Percentiles rank a stretch among this genome's conserved stretches.
Evolutionary conservation across 306 rosid genomes (phyloP).

Genomic region (Cotoneaster glaucophyllus): DNA sequence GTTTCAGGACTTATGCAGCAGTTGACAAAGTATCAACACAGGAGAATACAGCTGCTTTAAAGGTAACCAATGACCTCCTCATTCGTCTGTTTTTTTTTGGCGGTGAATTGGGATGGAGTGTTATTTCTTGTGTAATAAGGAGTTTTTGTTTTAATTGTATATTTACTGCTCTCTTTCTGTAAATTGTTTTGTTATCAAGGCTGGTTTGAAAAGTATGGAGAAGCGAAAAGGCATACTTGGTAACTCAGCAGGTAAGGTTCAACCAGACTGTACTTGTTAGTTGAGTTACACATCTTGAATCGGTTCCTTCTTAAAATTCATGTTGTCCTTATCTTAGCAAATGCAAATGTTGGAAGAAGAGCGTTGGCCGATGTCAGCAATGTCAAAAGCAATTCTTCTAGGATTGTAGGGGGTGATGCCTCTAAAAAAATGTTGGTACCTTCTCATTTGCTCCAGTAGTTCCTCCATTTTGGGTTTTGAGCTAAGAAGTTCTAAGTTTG

Average conservation of each 20-base stretch:
- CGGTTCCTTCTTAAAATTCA: neutral
- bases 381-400: conserved; percentile 32
- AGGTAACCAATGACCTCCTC: conserved; percentile 39
- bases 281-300: neutral
- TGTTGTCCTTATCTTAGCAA: conserved; percentile 30
- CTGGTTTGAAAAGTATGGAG: conserved; percentile 35
- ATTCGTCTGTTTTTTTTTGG: neutral
- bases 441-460: neutral
- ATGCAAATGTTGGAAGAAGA: conserved; percentile 38
- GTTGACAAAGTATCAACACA: conserved; percentile 28
- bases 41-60: conserved; percentile 21
- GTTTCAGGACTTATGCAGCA: conserved; percentile 27
- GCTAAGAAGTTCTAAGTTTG: neutral
- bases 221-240: conserved; percentile 33
- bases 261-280: neutral
- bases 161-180: neutral
- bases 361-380: conserved; percentile 83
- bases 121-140: neutral
- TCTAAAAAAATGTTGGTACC: conserved; percentile 58
- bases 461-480: neutral
- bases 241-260: conserved; percentile 46
- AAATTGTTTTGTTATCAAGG: conserved; percentile 36
- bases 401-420: conserved; percentile 22
- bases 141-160: neutral
- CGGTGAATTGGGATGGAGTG: conserved; percentile 5